phyloP scores from a whole-genome alignment of 768 basidiomycete genomes.

The Phylloporus sp. region DNA sequence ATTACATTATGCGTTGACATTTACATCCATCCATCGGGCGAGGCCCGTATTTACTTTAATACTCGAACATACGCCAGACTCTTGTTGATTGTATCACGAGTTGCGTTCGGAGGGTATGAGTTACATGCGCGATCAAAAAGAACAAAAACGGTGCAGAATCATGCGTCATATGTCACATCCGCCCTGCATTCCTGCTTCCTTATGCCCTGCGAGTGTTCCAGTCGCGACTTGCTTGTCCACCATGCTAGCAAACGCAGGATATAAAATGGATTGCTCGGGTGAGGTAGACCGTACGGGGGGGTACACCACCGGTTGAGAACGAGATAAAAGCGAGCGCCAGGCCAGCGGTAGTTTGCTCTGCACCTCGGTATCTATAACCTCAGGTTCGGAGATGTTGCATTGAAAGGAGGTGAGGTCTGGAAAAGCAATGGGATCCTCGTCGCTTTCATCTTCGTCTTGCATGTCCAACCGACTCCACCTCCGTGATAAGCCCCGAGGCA shows the following conservation, averaged over 20 bases:
- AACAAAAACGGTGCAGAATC: background rate
- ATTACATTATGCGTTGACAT: slow-evolving; percentile 3
- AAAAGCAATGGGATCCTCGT: slow-evolving; percentile 16
- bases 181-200: background rate
- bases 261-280: slow-evolving; percentile 17
- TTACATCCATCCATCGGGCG: background rate
- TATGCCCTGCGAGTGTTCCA: slow-evolving; percentile 14
- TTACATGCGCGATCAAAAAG: background rate
- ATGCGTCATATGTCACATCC: no score
- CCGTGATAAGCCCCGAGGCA: slow-evolving; percentile 20
- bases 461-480: slow-evolving; percentile 31
- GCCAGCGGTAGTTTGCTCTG: background rate
- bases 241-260: slow-evolving; percentile 20
- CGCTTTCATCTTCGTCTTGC: slow-evolving; percentile 19
- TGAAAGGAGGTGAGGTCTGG: slow-evolving; percentile 15
- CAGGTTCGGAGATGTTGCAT: background rate
- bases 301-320: slow-evolving; percentile 18
- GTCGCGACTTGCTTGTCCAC: slow-evolving; percentile 18
- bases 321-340: slow-evolving; percentile 14
- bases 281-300: slow-evolving; percentile 14
- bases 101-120: background rate
- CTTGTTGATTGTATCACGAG: background rate
- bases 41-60: background rate
- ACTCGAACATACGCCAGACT: background rate
- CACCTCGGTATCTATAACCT: slow-evolving; percentile 12